Percentiles rank a stretch among this genome's conserved stretches.
Conservation (phyloP, 208 protist species). For the Trypanosoma melophagium region DNA sequence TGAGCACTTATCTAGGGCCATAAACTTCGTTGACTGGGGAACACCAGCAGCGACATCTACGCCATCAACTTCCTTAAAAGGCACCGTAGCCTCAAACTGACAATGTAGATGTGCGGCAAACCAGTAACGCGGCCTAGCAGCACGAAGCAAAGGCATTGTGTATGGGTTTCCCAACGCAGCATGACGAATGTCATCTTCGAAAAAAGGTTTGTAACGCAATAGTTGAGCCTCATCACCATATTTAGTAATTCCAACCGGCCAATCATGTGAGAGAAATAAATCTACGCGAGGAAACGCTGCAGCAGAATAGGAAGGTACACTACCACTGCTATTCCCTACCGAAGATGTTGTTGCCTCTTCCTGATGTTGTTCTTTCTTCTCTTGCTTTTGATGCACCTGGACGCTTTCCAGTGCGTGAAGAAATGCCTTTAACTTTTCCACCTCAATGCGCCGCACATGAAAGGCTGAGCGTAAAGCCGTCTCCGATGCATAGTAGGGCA, state of each 20-base stretch:
- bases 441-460: conserved; percentile 84
- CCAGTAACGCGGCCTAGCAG: conserved; percentile 68
- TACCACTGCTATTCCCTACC: neutral
- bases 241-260: conserved; percentile 85
- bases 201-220: conserved; percentile 83
- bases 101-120: conserved; percentile 90
- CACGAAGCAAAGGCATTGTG: conserved; percentile 63
- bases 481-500: conserved; percentile 65
- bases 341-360: neutral
- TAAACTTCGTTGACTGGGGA: conserved; percentile 48
- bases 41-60: conserved; percentile 3
- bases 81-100: conserved; percentile 76
- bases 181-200: conserved; percentile 81
- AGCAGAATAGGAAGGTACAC: conserved; percentile 7
- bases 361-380: neutral
- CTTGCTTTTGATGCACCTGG: neutral
- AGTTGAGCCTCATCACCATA: conserved; percentile 81
- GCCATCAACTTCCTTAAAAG: conserved; percentile 5
- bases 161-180: conserved; percentile 81
- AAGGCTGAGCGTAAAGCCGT: conserved; percentile 75
- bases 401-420: conserved; percentile 25
- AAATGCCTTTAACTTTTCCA: conserved; percentile 77
- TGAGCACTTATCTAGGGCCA: conserved; percentile 89
- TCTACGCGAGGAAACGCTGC: conserved; percentile 42
- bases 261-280: conserved; percentile 90